Percentiles rank a stretch among this genome's conserved stretches.
Evolutionary conservation across 345 rosid species (phyloP).

Genomic region (Lepidium aucheri): DNA sequence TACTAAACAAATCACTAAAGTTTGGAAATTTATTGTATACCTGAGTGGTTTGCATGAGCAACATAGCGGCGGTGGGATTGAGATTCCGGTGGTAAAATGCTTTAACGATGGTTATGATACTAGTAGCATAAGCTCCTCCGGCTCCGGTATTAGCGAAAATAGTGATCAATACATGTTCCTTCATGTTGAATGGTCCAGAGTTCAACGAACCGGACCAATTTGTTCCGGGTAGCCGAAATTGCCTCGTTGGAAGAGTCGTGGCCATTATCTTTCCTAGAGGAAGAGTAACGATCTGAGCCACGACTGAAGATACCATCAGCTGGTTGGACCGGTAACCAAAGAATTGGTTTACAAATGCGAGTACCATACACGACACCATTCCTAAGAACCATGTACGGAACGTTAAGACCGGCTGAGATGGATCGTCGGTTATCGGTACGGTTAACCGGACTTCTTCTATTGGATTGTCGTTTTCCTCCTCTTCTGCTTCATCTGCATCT

Average conservation of each 20-base stretch:
- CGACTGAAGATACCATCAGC: constrained; percentile 27
- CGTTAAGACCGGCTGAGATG: constrained; percentile 32
- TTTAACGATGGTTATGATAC: constrained; percentile 36
- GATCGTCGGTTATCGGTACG: constrained; percentile 45
- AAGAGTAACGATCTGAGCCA: constrained; percentile 39
- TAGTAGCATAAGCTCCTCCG: constrained; percentile 32
- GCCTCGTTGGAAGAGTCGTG: constrained; percentile 32
- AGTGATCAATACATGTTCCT: constrained; percentile 50
- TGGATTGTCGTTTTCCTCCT: constrained; percentile 41
- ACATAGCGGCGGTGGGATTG: constrained; percentile 28
- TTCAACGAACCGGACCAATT: constrained; percentile 36
- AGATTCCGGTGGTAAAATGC: constrained; percentile 35
- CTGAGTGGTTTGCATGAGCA: constrained; percentile 64
- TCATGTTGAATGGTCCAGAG: constrained; percentile 45
- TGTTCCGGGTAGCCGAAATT: constrained; percentile 25
- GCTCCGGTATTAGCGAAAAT: constrained; percentile 44
- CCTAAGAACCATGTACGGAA: constrained; percentile 55
- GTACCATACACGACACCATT: constrained; percentile 31
- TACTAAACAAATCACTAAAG: background rate
- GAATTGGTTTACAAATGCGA: constrained; percentile 45
- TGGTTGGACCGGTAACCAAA: constrained; percentile 38
- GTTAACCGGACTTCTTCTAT: constrained; percentile 58
- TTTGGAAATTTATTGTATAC: constrained; percentile 9
- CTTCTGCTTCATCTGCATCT: constrained; percentile 7
- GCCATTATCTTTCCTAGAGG: constrained; percentile 49